Conservation (phyloP, 2,329 filamentous ascomycete genomes). For the Sporothrix schenckii region DNA sequence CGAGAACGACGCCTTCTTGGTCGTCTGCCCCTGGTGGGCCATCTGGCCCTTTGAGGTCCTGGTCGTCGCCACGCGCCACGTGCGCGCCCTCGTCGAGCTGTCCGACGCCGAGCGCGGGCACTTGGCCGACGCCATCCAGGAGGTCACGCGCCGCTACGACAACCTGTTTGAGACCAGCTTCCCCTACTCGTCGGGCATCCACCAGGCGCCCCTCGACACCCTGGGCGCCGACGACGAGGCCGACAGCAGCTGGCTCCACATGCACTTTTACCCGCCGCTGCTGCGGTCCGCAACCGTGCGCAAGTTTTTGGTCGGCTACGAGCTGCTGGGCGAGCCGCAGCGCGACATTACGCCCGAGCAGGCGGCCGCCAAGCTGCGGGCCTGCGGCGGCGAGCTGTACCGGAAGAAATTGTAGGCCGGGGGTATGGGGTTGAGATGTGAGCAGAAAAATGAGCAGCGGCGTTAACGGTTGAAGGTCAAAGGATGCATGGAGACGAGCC, state of each 20-base stretch:
- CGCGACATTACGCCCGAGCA: constrained; percentile 97
- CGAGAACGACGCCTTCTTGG: constrained; percentile 81
- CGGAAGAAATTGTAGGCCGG: constrained; percentile 59
- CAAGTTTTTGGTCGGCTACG: constrained; percentile 96
- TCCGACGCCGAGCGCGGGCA: constrained; percentile 68
- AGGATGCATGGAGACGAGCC: neutral
- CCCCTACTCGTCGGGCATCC: constrained; percentile 94
- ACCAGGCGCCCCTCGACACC: constrained; percentile 77
- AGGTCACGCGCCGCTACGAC: constrained; percentile 89
- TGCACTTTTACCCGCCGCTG: constrained; percentile 96
- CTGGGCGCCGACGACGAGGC: constrained; percentile 78
- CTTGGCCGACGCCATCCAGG: constrained; percentile 82
- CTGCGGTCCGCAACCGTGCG: constrained; percentile 89
- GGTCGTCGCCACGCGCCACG: constrained; percentile 81
- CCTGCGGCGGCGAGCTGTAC: constrained; percentile 81
- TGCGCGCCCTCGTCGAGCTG: constrained; percentile 82
- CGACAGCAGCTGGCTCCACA: constrained; percentile 86
- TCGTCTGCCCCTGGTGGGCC: constrained; percentile 96
- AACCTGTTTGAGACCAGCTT: constrained; percentile 97
- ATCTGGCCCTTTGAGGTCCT: constrained; percentile 97
- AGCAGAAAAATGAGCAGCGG: no score
- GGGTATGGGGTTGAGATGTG: no score
- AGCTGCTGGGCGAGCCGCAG: constrained; percentile 97
- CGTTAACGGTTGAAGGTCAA: neutral
- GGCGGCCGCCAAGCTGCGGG: constrained; percentile 75